Evolutionary conservation across 2,329 filamentous ascomycete genomes (phyloP).

Genomic region (Lachnellula hyalina): DNA sequence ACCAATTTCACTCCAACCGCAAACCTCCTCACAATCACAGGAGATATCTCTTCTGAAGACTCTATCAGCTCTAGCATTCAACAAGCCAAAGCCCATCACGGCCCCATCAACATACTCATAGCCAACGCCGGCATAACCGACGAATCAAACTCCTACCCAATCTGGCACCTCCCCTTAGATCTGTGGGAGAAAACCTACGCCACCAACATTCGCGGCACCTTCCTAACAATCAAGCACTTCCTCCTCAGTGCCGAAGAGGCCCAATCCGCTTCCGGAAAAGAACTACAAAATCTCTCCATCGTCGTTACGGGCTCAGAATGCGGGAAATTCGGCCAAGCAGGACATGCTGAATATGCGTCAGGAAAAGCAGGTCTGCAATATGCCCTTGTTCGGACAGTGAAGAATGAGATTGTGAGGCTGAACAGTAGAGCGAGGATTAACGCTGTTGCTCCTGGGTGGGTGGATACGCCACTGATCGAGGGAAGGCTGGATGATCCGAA

Average conservation of each 20-base stretch:
- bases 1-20: constrained; percentile 27
- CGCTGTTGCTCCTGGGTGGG: constrained; percentile 76
- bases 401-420: constrained; percentile 49
- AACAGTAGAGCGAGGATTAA: constrained; percentile 60
- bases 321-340: constrained; percentile 31
- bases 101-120: constrained; percentile 47
- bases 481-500: constrained; percentile 44
- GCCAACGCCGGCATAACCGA: constrained; percentile 49
- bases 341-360: constrained; percentile 41
- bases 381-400: constrained; percentile 46
- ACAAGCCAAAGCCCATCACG: constrained; percentile 39
- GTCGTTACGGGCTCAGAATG: constrained; percentile 49
- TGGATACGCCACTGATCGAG: constrained; percentile 58
- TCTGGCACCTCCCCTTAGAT: constrained; percentile 48
- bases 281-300: constrained; percentile 45
- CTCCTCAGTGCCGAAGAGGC: constrained; percentile 37
- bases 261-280: constrained; percentile 34
- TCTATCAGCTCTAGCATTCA: constrained; percentile 38
- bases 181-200: constrained; percentile 47
- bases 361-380: constrained; percentile 49
- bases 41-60: constrained; percentile 43
- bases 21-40: constrained; percentile 38
- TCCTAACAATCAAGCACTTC: constrained; percentile 52
- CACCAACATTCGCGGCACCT: constrained; percentile 47
- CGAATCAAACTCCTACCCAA: constrained; percentile 41